phyloP scores from a whole-genome alignment of 331 rosid species.

The Erythrophleum ivorense region DNA sequence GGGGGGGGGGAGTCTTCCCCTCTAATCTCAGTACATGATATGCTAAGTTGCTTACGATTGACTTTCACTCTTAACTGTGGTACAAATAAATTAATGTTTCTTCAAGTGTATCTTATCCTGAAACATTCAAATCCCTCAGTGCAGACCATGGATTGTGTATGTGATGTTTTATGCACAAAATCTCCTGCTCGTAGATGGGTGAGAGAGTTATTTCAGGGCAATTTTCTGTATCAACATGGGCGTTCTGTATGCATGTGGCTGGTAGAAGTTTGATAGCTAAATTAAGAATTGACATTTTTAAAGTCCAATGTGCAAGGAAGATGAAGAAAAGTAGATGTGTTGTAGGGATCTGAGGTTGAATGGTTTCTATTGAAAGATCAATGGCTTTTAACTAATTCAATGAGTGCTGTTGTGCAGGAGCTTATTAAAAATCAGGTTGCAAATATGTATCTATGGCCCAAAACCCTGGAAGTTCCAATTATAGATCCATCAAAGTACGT shows the following conservation, averaged over 20 bases:
- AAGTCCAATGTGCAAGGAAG: not conserved
- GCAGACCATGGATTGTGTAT: not conserved
- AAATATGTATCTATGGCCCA: slow-evolving; percentile 93
- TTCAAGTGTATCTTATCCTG: not conserved
- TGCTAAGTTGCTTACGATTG: not conserved
- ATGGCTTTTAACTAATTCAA: slow-evolving; percentile 28
- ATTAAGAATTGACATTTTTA: not conserved
- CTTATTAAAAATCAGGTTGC: slow-evolving; percentile 84
- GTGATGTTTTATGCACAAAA: not conserved
- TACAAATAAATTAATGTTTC: not conserved
- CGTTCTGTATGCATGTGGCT: not conserved
- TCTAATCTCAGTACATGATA: not conserved
- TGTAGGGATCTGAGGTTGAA: not conserved
- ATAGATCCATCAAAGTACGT: slow-evolving; percentile 74
- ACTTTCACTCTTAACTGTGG: not conserved
- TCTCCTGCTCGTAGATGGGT: not conserved
- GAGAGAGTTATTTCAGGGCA: not conserved
- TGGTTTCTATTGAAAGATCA: not conserved
- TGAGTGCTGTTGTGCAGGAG: slow-evolving; percentile 60
- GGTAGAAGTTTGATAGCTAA: not conserved
- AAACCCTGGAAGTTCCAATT: slow-evolving; percentile 75
- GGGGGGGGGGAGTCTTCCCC: no score
- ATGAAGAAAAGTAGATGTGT: not conserved
- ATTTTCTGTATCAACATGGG: not conserved
- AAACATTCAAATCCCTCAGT: not conserved